A percentile compares a stretch with the other conserved stretches of the same genome.
Evolutionary conservation across 345 rosid species (phyloP).

Genomic region (Acer campestre): DNA sequence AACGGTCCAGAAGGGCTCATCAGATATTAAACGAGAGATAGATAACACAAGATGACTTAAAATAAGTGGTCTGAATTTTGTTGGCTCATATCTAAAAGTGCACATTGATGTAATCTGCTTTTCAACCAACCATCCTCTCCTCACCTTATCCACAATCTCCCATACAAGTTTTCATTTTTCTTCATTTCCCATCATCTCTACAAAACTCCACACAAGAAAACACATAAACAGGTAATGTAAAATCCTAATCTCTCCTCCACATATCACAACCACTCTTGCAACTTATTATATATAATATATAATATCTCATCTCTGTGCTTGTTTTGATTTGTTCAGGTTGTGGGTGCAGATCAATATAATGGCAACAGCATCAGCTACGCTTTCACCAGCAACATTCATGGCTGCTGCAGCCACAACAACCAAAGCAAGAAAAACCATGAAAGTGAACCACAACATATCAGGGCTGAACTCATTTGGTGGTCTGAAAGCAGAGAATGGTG

Average conservation of each 20-base stretch:
- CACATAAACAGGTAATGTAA: not conserved
- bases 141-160: conserved; percentile 25
- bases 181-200: not conserved
- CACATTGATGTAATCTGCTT: conserved; percentile 17
- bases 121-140: conserved; percentile 25
- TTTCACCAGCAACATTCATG: conserved; percentile 29
- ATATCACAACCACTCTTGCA: not conserved
- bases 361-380: conserved; percentile 37
- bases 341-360: conserved; percentile 25
- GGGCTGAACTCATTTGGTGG: conserved; percentile 53
- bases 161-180: conserved; percentile 24
- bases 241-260: not conserved
- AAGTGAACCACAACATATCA: conserved; percentile 30
- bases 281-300: not conserved
- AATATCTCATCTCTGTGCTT: not conserved
- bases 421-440: conserved; percentile 19
- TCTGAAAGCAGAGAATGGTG: conserved; percentile 47
- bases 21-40: not conserved
- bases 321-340: not conserved
- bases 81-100: conserved; percentile 24
- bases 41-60: not conserved
- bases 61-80: conserved; percentile 11
- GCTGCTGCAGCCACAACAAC: conserved; percentile 25
- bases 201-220: not conserved
- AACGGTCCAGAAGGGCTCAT: conserved; percentile 1